Conservation (phyloP, 148 eudicot species). For the Mesembryanthemum crystallinum region DNA sequence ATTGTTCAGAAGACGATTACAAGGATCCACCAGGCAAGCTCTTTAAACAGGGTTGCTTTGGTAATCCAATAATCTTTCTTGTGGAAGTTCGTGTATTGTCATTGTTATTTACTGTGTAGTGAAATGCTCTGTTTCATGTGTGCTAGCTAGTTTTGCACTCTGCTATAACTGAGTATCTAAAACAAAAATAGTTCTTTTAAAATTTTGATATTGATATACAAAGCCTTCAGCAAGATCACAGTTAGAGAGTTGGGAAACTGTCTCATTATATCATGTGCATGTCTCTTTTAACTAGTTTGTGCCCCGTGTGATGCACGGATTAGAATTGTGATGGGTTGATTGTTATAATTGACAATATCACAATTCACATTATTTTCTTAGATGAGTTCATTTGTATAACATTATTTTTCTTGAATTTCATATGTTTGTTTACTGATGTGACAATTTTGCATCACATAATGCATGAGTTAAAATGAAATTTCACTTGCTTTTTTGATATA, state of each 20-base stretch:
- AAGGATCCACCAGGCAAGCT: conserved; percentile 96
- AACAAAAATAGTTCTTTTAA: too few species aligned
- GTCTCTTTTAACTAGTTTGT: neutral
- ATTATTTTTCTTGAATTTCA: too few species aligned
- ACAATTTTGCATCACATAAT: too few species aligned
- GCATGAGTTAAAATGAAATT: too few species aligned
- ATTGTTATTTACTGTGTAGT: neutral
- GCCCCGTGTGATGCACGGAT: too few species aligned
- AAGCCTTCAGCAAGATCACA: neutral
- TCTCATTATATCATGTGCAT: neutral
- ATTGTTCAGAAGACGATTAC: conserved; percentile 75
- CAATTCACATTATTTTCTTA: too few species aligned
- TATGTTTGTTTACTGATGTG: too few species aligned
- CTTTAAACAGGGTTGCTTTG: conserved; percentile 38
- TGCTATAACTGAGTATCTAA: too few species aligned
- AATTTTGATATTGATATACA: neutral
- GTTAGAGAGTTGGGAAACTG: neutral
- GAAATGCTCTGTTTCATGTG: neutral
- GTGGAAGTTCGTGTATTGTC: neutral
- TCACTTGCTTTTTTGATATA: too few species aligned
- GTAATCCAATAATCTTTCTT: conserved; percentile 33
- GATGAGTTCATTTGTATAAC: too few species aligned
- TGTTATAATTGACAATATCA: too few species aligned
- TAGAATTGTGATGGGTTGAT: too few species aligned
- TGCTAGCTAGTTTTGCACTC: neutral